Evolutionary conservation across 2,329 filamentous ascomycete genomes (phyloP), one percentile per base, ranked within the genome.

Genomic region (Periconia sp.): DNA sequence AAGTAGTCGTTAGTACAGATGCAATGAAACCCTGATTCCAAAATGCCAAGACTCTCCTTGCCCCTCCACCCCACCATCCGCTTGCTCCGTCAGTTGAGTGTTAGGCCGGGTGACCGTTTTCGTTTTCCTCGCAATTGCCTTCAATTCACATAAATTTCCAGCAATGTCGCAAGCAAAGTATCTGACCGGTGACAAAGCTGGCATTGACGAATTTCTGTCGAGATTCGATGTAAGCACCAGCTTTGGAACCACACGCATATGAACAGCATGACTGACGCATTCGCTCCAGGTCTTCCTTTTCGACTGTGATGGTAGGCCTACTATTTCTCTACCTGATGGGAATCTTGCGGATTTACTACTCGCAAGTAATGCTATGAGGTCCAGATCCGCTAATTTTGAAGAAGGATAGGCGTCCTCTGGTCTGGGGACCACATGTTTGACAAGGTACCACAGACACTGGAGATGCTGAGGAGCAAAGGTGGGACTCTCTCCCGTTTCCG

Each of bases 341-440:
- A 3, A 35, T 14, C 0, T 1, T 47, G 45, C 45, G 31, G n/a
- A 30, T 19, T 30, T 37, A 50, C 37, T 30, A 23, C n/a, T 14
- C 10, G 11, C 33, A 37, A 41, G 47, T 31, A 47, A 45, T 6
- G 1, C 17, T n/a, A 18, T 17, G 52, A 50, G 40, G 14, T 13
- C 6, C 17, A 18, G 23, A 40, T 43, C 51, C 56, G 59, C 69
- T 74, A 64, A 77, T 70, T 65, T 72, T 76, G 69, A 65, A 74
- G 66, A 76, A 78, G 72, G 65, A 76, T 76, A 96, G 92, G 93
- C 70, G 94, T 99, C 37, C 81, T 99, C 55, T 99, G 94, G 94
- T 96, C 92, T 15, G 94, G 94, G 47, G 91, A 97, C 70, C 88
- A 93, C 71, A 80, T 96, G 11, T 97, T 94, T 64, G 87, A 91